Evolutionary conservation across 176 grass and related monocot species (phyloP), one percentile per base, ranked within the genome.

Genomic region (Aegilops umbellulata): DNA sequence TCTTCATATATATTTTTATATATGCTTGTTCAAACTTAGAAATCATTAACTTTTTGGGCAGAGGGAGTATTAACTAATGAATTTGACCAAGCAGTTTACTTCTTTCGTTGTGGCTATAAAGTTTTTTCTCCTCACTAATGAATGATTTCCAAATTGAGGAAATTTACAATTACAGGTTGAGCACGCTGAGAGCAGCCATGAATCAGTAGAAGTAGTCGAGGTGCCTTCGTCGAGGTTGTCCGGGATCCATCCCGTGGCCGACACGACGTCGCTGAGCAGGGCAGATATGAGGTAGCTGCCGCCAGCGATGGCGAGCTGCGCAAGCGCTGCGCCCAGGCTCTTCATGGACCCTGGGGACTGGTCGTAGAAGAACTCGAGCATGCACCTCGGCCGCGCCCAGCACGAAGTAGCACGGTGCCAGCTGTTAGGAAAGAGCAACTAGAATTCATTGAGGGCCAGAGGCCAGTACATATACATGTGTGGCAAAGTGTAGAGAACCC

Each of bases 361-460:
- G 36, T 72, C 36, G 36, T 72, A 72, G 12, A 72, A 72, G 69
- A 72, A 72, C 69, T 72, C 69, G 22, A 72, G 69, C 69, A 72
- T 72, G 69, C 69, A 72, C 69, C 22, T 72, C 69, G 32, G 69
- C 69, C 69, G 41, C 35, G 22, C 69, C 69, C 1, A 72, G 69
- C 35, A 72, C 22, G 22, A 38, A 42, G 69, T 72, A 72, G 22
- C 22, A 72, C 36, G 69, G 35, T 10, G 69, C 69, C 22, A 14
- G 69, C n/a, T n/a, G n/a, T n/a, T n/a, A n/a, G n/a, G n/a, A n/a
- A n/a, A n/a, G n/a, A n/a, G n/a, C n/a, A n/a, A n/a, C n/a, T n/a
- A n/a, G n/a, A n/a, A n/a, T n/a, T n/a, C n/a, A n/a, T n/a, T n/a
- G n/a, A n/a, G n/a, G n/a, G n/a, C n/a, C n/a, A n/a, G n/a, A n/a